Conservation (phyloP, 371 early-diverging fungal species). For the Mucor ambiguus region DNA sequence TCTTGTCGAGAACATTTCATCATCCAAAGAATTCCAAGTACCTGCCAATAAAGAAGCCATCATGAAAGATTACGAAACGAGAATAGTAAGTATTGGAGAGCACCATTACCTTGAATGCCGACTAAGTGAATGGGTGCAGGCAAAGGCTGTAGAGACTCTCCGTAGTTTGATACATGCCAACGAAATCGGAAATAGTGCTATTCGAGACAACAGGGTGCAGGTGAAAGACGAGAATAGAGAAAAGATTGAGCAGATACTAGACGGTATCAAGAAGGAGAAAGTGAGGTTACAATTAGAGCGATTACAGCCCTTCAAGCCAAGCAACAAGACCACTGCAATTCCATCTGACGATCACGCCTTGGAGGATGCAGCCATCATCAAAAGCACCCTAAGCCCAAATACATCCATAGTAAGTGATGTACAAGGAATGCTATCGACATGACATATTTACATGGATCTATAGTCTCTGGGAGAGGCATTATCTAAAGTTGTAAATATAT, state of each 20-base stretch:
- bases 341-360: not conserved
- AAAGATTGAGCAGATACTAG: not conserved
- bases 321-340: not conserved
- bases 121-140: not conserved
- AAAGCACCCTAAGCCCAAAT: constrained; percentile 2
- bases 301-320: not conserved
- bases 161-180: not conserved
- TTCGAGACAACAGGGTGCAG: not conserved
- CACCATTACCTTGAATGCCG: not conserved
- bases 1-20: not conserved
- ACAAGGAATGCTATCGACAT: not conserved
- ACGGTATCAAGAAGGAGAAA: not conserved
- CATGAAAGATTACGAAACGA: not conserved
- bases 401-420: constrained; percentile 1
- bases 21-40: not conserved
- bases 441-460: not conserved
- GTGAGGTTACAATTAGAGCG: not conserved
- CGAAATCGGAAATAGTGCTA: not conserved
- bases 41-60: not conserved
- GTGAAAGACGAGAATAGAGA: not conserved
- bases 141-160: not conserved
- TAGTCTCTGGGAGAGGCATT: not conserved
- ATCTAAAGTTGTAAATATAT: not conserved
- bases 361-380: not conserved
- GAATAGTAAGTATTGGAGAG: not conserved